Conservation (phyloP, 352 stramenopile genomes). For the Aphanomyces invadans region DNA sequence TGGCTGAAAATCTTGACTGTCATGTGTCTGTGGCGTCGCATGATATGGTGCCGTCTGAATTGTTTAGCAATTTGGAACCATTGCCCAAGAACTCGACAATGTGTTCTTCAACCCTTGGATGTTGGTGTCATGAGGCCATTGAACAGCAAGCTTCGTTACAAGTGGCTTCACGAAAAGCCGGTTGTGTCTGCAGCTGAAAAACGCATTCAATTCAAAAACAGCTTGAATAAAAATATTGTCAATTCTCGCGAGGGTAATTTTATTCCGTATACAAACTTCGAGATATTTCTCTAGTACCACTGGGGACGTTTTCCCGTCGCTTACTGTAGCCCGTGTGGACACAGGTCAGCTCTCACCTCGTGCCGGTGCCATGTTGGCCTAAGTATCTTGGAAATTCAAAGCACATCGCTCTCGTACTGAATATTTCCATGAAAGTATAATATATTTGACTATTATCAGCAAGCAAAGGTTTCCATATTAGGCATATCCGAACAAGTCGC, state of each 20-base stretch:
- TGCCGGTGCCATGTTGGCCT: no score
- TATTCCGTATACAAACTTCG: conserved; percentile 1
- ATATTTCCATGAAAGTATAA: no score
- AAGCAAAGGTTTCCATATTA: no score
- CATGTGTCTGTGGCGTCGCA: not conserved
- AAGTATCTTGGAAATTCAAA: not conserved
- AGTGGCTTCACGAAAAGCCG: not conserved
- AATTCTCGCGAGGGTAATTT: no score
- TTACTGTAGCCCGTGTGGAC: not conserved
- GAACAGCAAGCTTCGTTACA: not conserved
- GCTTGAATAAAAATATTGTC: not conserved
- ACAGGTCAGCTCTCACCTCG: not conserved
- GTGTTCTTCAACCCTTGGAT: not conserved
- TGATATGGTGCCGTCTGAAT: not conserved
- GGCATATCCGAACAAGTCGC: no score
- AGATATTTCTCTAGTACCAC: not conserved
- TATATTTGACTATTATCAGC: no score
- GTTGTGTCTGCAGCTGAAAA: not conserved
- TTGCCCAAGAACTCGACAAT: not conserved
- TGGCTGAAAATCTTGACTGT: not conserved
- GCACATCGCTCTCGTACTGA: no score
- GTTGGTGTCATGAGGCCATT: not conserved
- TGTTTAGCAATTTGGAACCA: no score
- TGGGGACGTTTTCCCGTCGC: not conserved
- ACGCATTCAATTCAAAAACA: not conserved